Conservation (phyloP, 1,284 basidiomycete genomes). For the Boletellus deceptivus region DNA sequence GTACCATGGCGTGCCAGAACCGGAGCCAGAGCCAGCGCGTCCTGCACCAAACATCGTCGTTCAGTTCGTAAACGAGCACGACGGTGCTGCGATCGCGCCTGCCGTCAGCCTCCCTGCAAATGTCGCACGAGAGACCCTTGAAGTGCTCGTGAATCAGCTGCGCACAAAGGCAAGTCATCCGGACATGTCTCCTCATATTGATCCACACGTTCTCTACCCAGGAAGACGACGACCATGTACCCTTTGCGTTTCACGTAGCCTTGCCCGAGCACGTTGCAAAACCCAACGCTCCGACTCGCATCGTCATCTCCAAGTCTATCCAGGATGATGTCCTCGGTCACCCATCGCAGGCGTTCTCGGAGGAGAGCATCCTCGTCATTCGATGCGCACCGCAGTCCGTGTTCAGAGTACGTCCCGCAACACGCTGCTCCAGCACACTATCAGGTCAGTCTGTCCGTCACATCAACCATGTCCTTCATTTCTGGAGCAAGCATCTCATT, state of each 20-base stretch:
- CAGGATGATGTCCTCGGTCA: constrained; percentile 76
- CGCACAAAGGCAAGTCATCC: constrained; percentile 56
- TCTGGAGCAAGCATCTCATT: constrained; percentile 6
- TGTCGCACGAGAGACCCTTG: constrained; percentile 79
- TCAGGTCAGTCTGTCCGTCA: constrained; percentile 53
- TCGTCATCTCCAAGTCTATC: constrained; percentile 79
- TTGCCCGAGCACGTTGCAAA: constrained; percentile 55
- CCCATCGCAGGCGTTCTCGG: constrained; percentile 67
- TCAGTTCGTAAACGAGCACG: constrained; percentile 88
- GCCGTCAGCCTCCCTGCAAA: constrained; percentile 87
- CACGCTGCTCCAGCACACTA: constrained; percentile 89
- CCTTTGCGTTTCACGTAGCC: constrained; percentile 84
- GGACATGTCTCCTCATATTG: not conserved
- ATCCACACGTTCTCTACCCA: constrained; percentile 8
- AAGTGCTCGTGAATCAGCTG: constrained; percentile 84
- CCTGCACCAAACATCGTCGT: constrained; percentile 76
- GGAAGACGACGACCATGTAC: constrained; percentile 83
- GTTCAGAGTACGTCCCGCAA: constrained; percentile 91
- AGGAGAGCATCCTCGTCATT: constrained; percentile 85
- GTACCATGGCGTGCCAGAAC: constrained; percentile 70
- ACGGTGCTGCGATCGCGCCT: constrained; percentile 77
- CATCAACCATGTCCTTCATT: constrained; percentile 6
- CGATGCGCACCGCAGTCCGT: constrained; percentile 94
- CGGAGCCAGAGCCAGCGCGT: constrained; percentile 52
- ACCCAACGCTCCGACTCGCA: constrained; percentile 66